Base-by-base conservation (phyloP, 2,329 filamentous ascomycete genomes). In the Cladorrhinum sp. region DNA sequence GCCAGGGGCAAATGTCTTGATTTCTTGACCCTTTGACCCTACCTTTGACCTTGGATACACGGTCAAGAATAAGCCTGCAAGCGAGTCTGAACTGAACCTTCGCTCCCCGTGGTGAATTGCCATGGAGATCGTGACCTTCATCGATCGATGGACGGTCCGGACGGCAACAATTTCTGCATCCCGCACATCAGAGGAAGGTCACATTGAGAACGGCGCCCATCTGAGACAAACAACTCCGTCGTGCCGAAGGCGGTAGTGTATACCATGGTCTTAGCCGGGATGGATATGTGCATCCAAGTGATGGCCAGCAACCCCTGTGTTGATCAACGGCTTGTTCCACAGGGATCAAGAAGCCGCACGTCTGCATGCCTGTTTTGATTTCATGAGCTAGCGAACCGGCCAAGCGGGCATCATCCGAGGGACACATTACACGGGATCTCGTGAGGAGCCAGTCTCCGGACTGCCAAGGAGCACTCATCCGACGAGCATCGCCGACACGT, bases 1-100 rank as follows among this genome's bases (percentile, higher is more conserved):
- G 60, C 56, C 48, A 49, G 56, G 20, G 21, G 42, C 51, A 8
- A 30, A 46, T 33, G 18, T 55, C 23, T 21, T n/a, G 50, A 24
- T 33, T 56, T 23, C 14, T 16, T n/a, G 26, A n/a, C 42, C 39
- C n/a, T n/a, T n/a, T n/a, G n/a, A n/a, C n/a, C n/a, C n/a, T n/a
- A 28, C 4, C n/a, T 28, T 26, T 20, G 46, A 33, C 24, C 23
- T 3, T 49, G 14, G 28, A n/a, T 16, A 49, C 21, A 57, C 20
- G 21, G 39, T 46, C 39, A 50, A 57, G n/a, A 50, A 54, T 12
- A 23, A 24, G 39, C 16, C 14, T 49, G 46, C 46, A 49, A 36
- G 14, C 30, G 33, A 21, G 30, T 26, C 23, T 18, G 14, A 23
- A n/a, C 10, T 42, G 20, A 21, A 4, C 16, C 5, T 46, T 9